phyloP scores from a whole-genome alignment of 2,329 filamentous ascomycete species.

The Triangularia verruculosa region DNA sequence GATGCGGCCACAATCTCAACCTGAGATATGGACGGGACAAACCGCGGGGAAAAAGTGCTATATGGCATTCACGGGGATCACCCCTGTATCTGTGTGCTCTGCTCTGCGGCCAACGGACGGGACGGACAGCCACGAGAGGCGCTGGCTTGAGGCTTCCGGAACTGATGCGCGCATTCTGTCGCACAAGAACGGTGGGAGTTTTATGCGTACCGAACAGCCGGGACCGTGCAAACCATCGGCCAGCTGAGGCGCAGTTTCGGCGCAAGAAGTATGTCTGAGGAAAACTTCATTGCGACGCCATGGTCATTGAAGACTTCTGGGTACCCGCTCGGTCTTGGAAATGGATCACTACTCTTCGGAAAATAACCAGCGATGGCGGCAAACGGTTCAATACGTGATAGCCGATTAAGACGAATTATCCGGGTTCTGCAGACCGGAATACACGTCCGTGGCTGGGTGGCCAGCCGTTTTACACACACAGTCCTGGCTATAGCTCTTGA shows the following conservation, averaged over 20 bases:
- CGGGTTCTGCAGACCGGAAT: not conserved
- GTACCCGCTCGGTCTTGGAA: too few relatives aligned
- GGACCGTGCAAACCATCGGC: not conserved
- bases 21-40: not conserved
- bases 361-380: not conserved
- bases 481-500: not conserved
- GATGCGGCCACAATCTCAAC: not conserved
- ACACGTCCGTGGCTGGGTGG: not conserved
- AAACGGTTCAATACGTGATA: conserved; percentile 9
- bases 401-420: conserved; percentile 7
- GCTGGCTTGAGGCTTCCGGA: not conserved
- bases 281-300: too few relatives aligned
- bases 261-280: too few relatives aligned
- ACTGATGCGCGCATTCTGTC: not conserved
- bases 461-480: not conserved
- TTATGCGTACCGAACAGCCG: not conserved
- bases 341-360: too few relatives aligned
- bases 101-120: not conserved
- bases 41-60: not conserved
- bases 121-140: not conserved
- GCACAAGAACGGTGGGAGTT: not conserved
- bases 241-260: not conserved
- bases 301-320: not conserved
- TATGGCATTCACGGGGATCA: not conserved
- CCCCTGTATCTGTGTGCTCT: not conserved